Evolutionary conservation across 257 asterid species (phyloP).

Genomic region (Nemophila menziesii): DNA sequence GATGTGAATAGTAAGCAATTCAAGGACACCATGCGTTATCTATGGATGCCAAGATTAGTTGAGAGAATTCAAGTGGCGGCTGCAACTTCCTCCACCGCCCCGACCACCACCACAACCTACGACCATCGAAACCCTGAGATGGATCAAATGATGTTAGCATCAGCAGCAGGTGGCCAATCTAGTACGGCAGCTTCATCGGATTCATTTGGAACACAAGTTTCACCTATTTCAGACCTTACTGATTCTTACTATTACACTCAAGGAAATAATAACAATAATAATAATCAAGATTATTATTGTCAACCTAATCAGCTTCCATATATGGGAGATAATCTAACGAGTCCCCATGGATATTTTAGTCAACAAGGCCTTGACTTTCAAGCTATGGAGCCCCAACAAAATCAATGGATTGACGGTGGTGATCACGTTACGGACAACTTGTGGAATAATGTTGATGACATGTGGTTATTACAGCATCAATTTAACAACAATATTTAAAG

Average conservation of each 20-base stretch:
- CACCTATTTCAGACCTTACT: slow-evolving; percentile 50
- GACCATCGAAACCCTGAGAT: slow-evolving; percentile 1
- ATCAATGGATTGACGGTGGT: slow-evolving; percentile 52
- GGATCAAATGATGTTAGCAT: slow-evolving; percentile 3
- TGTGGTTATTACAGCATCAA: slow-evolving; percentile 50
- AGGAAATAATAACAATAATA: slow-evolving; percentile 9
- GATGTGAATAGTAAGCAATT: slow-evolving; percentile 92
- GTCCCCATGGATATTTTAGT: slow-evolving; percentile 34
- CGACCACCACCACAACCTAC: slow-evolving; percentile 7
- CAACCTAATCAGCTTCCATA: slow-evolving; percentile 15
- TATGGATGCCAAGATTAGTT: slow-evolving; percentile 72
- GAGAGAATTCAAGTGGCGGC: slow-evolving; percentile 77
- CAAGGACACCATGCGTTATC: slow-evolving; percentile 79
- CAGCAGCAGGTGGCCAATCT: slow-evolving; percentile 11
- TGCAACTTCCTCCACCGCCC: slow-evolving; percentile 11
- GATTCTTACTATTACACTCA: slow-evolving; percentile 43
- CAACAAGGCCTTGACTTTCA: slow-evolving; percentile 32
- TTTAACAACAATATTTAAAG: slow-evolving; percentile 18
- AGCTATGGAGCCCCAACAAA: slow-evolving; percentile 23
- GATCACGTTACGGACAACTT: slow-evolving; percentile 34
- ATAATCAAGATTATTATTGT: slow-evolving; percentile 23
- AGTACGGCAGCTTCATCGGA: slow-evolving; percentile 43
- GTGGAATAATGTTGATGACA: slow-evolving; percentile 51
- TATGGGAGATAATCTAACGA: slow-evolving; percentile 31
- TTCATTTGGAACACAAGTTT: slow-evolving; percentile 41